Conservation (phyloP, 1,284 basidiomycete genomes). For the Cryptococcus depauperatus region DNA sequence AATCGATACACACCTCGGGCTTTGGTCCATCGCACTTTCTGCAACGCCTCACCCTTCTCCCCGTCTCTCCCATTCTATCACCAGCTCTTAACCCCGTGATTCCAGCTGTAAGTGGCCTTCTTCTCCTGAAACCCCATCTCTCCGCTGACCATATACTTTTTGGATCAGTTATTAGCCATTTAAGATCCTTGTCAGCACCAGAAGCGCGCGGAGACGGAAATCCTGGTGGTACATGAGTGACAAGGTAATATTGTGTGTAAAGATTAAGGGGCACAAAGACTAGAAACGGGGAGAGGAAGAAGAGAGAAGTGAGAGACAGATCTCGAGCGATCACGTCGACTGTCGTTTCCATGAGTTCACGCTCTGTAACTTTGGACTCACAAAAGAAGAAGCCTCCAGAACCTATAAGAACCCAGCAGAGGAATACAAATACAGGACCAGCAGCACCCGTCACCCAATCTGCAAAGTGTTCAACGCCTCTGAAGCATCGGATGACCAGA, state of each 20-base stretch:
- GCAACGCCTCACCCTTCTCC: conserved; percentile 52
- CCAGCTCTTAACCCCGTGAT: conserved; percentile 1
- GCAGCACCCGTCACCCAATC: conserved; percentile 80
- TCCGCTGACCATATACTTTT: conserved; percentile 23
- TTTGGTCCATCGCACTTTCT: conserved; percentile 61
- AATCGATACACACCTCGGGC: conserved; percentile 63
- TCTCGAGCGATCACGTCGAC: conserved; percentile 60
- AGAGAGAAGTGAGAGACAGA: conserved; percentile 51
- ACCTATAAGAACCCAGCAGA: conserved; percentile 65
- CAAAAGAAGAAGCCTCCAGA: conserved; percentile 71
- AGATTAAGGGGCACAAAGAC: conserved; percentile 68
- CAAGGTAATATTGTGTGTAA: conserved; percentile 73
- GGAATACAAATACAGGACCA: conserved; percentile 75
- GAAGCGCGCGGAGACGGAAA: conserved; percentile 47
- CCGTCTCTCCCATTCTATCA: conserved; percentile 6
- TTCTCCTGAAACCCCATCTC: conserved; percentile 22
- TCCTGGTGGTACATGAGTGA: conserved; percentile 67
- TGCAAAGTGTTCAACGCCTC: conserved; percentile 62
- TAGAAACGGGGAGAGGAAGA: conserved; percentile 56
- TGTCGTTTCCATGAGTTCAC: conserved; percentile 34
- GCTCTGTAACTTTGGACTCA: conserved; percentile 46
- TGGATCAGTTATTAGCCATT: conserved; percentile 23
- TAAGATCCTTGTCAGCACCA: conserved; percentile 15
- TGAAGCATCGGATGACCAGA: conserved; percentile 76
- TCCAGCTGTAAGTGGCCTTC: conserved; percentile 9